These are phyloP conservation scores for Lactarius trivialis DNA, from an alignment of 768 basidiomycete genomes.

Conservation along the genomic window DNA sequence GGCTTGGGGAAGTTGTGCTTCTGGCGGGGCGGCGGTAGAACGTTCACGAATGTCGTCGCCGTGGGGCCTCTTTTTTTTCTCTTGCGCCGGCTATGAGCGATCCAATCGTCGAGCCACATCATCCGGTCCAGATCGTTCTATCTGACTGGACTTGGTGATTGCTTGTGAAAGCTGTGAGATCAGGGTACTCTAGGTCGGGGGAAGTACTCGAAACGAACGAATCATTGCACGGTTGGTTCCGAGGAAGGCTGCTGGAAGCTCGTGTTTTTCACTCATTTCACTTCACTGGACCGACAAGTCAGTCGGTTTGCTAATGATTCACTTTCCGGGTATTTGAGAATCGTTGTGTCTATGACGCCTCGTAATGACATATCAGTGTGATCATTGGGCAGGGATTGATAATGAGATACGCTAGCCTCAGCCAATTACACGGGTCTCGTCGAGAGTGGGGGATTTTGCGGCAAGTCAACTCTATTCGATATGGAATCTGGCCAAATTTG, in stretches of 20 bases:
- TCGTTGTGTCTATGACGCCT: constrained; percentile 16
- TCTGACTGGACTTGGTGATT: not conserved
- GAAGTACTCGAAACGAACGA: constrained; percentile 1
- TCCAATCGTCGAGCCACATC: not conserved
- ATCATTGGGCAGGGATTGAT: constrained; percentile 17
- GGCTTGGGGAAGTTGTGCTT: constrained; percentile 9
- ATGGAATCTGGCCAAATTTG: constrained; percentile 16
- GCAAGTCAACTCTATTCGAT: constrained; percentile 22
- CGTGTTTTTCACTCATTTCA: constrained; percentile 16
- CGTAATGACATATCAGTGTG: constrained; percentile 16
- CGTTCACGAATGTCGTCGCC: constrained; percentile 5
- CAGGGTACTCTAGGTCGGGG: not conserved
- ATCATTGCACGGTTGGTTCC: constrained; percentile 2
- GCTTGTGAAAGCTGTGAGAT: not conserved
- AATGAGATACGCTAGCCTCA: not conserved
- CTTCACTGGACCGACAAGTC: constrained; percentile 13
- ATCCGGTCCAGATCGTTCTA: constrained; percentile 1
- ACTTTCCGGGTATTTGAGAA: constrained; percentile 14
- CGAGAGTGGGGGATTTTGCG: constrained; percentile 10
- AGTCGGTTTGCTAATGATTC: constrained; percentile 18
- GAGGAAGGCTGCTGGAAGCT: constrained; percentile 16
- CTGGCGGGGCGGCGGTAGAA: constrained; percentile 22
- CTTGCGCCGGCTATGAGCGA: constrained; percentile 2
- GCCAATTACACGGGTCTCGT: constrained; percentile 11
- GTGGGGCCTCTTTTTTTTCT: not conserved